Evolutionary conservation across 1,139 yeast species (phyloP), one percentile per base, ranked within the genome.

Genomic region (Cylindricascospora bacillispora): DNA sequence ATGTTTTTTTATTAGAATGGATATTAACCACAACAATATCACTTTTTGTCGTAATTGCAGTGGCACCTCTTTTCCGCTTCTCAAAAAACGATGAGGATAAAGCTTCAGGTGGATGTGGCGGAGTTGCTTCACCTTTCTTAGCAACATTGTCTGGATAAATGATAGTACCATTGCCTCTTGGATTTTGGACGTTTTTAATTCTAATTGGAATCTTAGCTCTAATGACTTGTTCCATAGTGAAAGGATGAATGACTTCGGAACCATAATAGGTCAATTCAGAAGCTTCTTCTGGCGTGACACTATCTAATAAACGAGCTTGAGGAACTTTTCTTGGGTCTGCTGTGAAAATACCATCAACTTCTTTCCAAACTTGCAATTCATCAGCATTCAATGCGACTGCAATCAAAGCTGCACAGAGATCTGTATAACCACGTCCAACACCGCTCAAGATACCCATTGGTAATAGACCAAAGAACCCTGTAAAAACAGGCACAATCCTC

Each of bases 211-310:
- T 89, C 52, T 80, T 81, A 9, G 97, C 97, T 43, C 77, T 75
- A 44, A 89, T 89, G 35, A 86, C 98, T 60, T 89, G 98, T 59
- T 89, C 97, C 98, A 89, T 89, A 21, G 98, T 89, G 63, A 89
- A 89, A 2, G 98, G 98, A 52, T 89, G 98, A 44, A 89, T 89
- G 39, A 89, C 98, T 59, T 89, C 98, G 4, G 93, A 79, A 20
- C 98, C 98, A 52, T 89, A 89, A 57, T 89, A 89, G 1, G 98
- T 89, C 56, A 89, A 70, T 59, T 89, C 98, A 0, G 97, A 92
- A 2, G 98, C 98, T 60, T 89, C 98, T 52, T 89, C 98, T 2
- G 98, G 98, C 0, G 98, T 89, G 39, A 89, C 95, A 36, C 85
- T 72, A 35, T 76, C 73, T 40, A 89, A 63, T 29, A 89, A 62